Percentiles rank a stretch among this genome's conserved stretches.
Evolutionary conservation across 257 asterid genomes (phyloP).

Genomic region (Eucommia ulmoides): DNA sequence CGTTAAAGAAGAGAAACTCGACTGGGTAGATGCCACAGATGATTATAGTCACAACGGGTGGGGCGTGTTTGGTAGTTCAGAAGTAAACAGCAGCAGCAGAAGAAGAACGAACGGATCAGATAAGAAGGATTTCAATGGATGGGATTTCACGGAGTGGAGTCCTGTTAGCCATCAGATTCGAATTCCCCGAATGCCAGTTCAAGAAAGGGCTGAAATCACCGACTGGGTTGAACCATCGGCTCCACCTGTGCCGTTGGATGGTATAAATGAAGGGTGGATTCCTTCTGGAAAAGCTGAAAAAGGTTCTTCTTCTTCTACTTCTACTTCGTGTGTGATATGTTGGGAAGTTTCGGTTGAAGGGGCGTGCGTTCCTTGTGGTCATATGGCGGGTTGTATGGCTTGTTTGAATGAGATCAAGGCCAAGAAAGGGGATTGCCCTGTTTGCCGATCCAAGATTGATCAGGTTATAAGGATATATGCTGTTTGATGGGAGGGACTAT

Average conservation of each 20-base stretch:
- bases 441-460: conserved; percentile 75
- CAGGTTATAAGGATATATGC: conserved; percentile 67
- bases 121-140: no score
- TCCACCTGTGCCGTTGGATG: no score
- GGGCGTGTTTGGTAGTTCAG: no score
- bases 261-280: conserved; percentile 8
- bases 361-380: conserved; percentile 93
- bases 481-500: no score
- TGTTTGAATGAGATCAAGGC: conserved; percentile 64
- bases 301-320: conserved; percentile 20
- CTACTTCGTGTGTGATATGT: conserved; percentile 64
- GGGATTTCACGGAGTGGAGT: no score
- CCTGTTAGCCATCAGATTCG: no score
- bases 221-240: conserved; percentile 30
- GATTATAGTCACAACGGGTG: no score
- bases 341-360: conserved; percentile 77
- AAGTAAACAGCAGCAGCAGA: no score
- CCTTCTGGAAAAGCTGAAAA: no score
- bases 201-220: conserved; percentile 53
- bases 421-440: conserved; percentile 88
- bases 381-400: conserved; percentile 90
- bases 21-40: no score
- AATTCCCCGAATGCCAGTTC: conserved; percentile 72
- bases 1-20: no score
- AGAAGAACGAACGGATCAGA: no score